Evolutionary conservation across 257 asterid genomes (phyloP), one percentile per base, ranked within the genome.

Genomic region (Solanum sejunctum): DNA sequence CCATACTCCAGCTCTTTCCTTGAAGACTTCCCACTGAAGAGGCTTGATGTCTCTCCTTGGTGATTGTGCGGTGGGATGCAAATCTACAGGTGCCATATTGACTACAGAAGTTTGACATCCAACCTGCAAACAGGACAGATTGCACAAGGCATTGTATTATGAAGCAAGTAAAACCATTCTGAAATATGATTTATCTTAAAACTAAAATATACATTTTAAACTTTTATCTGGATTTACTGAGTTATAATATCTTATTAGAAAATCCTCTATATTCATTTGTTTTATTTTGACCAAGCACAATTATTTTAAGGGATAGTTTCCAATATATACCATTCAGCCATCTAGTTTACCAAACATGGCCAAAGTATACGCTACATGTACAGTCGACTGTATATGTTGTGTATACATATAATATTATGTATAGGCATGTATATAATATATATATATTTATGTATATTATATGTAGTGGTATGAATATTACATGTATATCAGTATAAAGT

Each of bases 1-100:
- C 98, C 98, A 93, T 75, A 93, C 90, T 86, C 95, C 95, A 63
- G 94, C 93, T 80, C 83, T 89, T 90, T 95, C 98, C 64, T 72
- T 81, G 83, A 91, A 95, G 82, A 94, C 96, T 83, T 92, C 90
- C 98, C 98, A 95, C 51, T 90, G 88, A 88, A 90, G 93, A 84
- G 89, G 90, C 86, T 89, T 92, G 82, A 92, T 78, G 91, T 87
- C 90, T 86, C 89, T 90, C 86, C 82, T 78, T 8, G 92, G 90
- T 79, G 90, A 85, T 77, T 81, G 23, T 79, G 86, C 85, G 67
- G 96, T 89, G 83, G 92, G 89, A 73, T 85, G 90, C 88, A 94
- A 86, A 84, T 91, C 90, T 79, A 90, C 81, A 70, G 98, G 95
- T 85, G 90, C 89, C 99, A 95, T 95, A 88, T 93, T 93, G 86